Conservation (phyloP, 352 stramenopile genomes). For the Pythium rhizo-oryzae region DNA sequence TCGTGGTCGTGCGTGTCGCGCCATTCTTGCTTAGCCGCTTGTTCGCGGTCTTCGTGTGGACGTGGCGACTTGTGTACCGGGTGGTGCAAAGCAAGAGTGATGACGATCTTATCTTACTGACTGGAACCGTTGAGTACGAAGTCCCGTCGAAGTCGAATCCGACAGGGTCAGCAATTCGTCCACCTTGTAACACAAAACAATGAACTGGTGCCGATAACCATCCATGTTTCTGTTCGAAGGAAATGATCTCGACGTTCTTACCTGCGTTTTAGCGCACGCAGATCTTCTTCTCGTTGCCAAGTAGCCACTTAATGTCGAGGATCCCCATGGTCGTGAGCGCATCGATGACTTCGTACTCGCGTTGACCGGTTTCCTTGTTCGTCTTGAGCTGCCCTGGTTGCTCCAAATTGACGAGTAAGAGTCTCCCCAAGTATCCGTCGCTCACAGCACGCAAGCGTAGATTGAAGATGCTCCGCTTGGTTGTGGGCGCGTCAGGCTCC, state of each 20-base stretch:
- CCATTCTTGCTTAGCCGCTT: background rate
- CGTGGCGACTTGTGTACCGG: background rate
- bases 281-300: slow-evolving; percentile 45
- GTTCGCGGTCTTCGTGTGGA: background rate
- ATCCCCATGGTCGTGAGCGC: slow-evolving; percentile 48
- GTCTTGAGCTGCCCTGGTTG: slow-evolving; percentile 42
- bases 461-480: background rate
- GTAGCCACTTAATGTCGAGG: slow-evolving; percentile 52
- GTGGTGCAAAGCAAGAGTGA: background rate
- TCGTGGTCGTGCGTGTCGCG: background rate
- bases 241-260: background rate
- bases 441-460: background rate
- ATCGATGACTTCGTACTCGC: slow-evolving; percentile 41
- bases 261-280: background rate
- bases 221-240: background rate
- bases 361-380: slow-evolving; percentile 29
- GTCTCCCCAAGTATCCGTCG: background rate
- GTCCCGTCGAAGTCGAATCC: too few relatives aligned
- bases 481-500: background rate
- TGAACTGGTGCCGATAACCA: background rate
- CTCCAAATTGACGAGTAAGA: slow-evolving; percentile 13
- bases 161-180: too few relatives aligned
- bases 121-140: background rate
- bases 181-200: too few relatives aligned
- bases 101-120: background rate